Percentiles rank a stretch among this genome's conserved stretches.
These are phyloP conservation scores for Butyriboletus appendiculatus DNA, from an alignment of 1,284 basidiomycete genomes.

Conservation along the genomic window DNA sequence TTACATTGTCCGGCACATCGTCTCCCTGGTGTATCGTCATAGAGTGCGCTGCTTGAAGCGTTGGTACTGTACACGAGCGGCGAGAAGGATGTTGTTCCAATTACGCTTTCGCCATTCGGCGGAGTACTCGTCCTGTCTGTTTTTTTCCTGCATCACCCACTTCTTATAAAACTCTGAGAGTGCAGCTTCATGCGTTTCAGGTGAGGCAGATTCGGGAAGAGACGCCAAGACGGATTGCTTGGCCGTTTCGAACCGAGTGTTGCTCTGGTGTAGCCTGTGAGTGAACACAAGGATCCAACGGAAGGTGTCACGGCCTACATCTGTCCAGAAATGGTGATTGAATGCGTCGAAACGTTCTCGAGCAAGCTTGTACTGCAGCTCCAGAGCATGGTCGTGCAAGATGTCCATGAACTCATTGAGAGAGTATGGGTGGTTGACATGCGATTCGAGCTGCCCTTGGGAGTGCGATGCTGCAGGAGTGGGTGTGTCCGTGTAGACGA, in stretches of 20 bases:
- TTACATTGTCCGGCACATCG: not conserved
- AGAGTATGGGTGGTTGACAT: constrained; percentile 64
- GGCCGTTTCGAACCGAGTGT: constrained; percentile 68
- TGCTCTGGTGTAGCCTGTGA: constrained; percentile 50
- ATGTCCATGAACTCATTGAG: constrained; percentile 60
- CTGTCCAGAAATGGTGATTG: constrained; percentile 75
- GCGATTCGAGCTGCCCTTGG: constrained; percentile 19
- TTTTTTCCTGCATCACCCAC: constrained; percentile 69
- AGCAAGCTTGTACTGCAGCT: constrained; percentile 69
- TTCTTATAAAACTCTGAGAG: constrained; percentile 69
- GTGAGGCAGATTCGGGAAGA: constrained; percentile 50
- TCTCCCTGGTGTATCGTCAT: constrained; percentile 2
- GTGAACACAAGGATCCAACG: not conserved
- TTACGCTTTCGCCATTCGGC: constrained; percentile 64
- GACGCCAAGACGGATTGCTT: constrained; percentile 58
- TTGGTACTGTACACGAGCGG: constrained; percentile 51
- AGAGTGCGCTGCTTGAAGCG: constrained; percentile 35
- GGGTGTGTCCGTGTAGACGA: constrained; percentile 63
- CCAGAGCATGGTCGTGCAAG: constrained; percentile 40
- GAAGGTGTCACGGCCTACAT: constrained; percentile 49
- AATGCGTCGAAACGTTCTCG: constrained; percentile 68
- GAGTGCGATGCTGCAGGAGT: constrained; percentile 34
- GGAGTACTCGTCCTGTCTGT: constrained; percentile 57
- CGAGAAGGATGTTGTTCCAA: constrained; percentile 52
- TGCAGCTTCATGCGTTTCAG: constrained; percentile 59